phyloP scores from a whole-genome alignment of 2,329 filamentous ascomycete species.

The Colletotrichum sp. region DNA sequence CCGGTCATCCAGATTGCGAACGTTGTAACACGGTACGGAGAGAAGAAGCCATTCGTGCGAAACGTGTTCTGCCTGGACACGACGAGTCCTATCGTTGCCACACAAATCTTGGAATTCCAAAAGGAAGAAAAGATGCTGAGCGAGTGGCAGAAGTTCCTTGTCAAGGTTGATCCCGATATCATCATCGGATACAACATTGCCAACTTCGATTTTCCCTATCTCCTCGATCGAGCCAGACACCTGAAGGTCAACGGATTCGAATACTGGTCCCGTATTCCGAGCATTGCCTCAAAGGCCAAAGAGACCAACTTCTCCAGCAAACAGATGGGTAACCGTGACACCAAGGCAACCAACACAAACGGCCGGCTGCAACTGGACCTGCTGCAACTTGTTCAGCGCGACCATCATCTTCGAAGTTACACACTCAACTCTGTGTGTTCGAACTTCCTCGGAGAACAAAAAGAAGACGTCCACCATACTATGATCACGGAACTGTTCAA shows the following conservation, averaged over 20 bases:
- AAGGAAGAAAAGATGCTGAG: constrained; percentile 89
- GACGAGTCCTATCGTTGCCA: constrained; percentile 93
- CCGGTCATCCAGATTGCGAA: constrained; percentile 99
- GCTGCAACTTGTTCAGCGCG: constrained; percentile 92
- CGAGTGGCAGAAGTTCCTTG: constrained; percentile 88
- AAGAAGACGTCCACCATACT: constrained; percentile 97
- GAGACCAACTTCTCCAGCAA: constrained; percentile 94
- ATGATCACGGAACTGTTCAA: constrained; percentile 99
- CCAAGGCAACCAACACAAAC: constrained; percentile 92
- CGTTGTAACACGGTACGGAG: constrained; percentile 91
- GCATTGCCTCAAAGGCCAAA: constrained; percentile 72
- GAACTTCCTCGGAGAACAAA: constrained; percentile 95
- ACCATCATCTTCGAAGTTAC: constrained; percentile 95
- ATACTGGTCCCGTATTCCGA: constrained; percentile 83
- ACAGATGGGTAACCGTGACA: constrained; percentile 96
- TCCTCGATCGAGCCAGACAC: constrained; percentile 85
- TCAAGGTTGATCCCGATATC: constrained; percentile 92
- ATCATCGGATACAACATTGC: constrained; percentile 99
- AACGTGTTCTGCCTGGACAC: constrained; percentile 97
- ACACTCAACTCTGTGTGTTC: constrained; percentile 96
- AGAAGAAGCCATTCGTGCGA: constrained; percentile 91
- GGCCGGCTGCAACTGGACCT: constrained; percentile 92
- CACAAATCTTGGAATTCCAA: constrained; percentile 84
- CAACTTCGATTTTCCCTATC: constrained; percentile 98
- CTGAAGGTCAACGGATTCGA: constrained; percentile 83